phyloP scores from a whole-genome alignment of 805 yeast species.

The Lachancea thermotolerans region DNA sequence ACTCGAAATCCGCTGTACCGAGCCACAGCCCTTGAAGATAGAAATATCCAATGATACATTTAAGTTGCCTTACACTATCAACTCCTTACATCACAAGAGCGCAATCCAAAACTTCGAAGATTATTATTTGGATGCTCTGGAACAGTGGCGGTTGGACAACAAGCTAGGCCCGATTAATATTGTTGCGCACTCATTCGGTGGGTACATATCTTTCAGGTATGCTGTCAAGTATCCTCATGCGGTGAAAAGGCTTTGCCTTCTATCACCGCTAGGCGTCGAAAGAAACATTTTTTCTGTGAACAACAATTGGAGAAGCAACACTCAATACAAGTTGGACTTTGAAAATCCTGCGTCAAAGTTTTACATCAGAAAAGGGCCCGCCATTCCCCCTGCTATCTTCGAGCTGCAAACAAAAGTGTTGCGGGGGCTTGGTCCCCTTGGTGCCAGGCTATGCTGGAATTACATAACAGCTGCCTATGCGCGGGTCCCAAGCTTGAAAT shows the following conservation, averaged over 20 bases:
- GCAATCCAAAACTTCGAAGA: slow-evolving; percentile 39
- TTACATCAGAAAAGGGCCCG: slow-evolving; percentile 23
- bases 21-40: slow-evolving; percentile 14
- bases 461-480: slow-evolving; percentile 29
- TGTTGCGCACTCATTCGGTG: slow-evolving; percentile 77
- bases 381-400: slow-evolving; percentile 29
- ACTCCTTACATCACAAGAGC: slow-evolving; percentile 14
- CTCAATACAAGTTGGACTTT: slow-evolving; percentile 30
- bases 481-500: slow-evolving; percentile 22
- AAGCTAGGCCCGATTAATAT: slow-evolving; percentile 50
- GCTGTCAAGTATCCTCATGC: slow-evolving; percentile 50
- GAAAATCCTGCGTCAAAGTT: slow-evolving; percentile 37
- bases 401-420: slow-evolving; percentile 41
- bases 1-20: slow-evolving; percentile 6
- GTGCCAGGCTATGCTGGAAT: slow-evolving; percentile 32
- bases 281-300: slow-evolving; percentile 54
- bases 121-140: slow-evolving; percentile 53
- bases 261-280: slow-evolving; percentile 78
- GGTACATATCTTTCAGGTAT: slow-evolving; percentile 61
- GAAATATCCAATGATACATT: slow-evolving; percentile 17
- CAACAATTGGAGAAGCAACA: slow-evolving; percentile 19
- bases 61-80: slow-evolving; percentile 15
- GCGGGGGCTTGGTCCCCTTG: slow-evolving; percentile 39
- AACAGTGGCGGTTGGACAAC: slow-evolving; percentile 51
- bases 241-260: slow-evolving; percentile 48